phyloP scores from a whole-genome alignment of 306 rosid species.

The Cucurbita moschata region DNA sequence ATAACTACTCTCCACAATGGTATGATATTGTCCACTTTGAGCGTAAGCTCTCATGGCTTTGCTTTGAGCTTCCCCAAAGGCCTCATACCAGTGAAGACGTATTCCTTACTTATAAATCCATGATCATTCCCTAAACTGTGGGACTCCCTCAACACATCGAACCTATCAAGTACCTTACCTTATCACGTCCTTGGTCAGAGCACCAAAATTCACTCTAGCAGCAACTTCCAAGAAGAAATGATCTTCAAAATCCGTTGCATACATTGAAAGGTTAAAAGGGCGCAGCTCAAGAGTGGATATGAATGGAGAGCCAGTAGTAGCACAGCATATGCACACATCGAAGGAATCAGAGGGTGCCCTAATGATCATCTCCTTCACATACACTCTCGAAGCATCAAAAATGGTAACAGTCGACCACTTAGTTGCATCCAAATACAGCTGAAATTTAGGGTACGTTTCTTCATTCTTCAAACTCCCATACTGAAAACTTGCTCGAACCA shows the following conservation, averaged over 20 bases:
- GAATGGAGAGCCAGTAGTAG: constrained; percentile 83
- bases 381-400: constrained; percentile 53
- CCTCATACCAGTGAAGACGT: too few species aligned
- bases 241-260: constrained; percentile 83
- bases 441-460: constrained; percentile 85
- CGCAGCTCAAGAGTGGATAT: constrained; percentile 82
- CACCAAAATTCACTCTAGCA: constrained; percentile 92
- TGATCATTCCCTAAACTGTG: too few species aligned
- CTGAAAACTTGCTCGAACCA: constrained; percentile 73
- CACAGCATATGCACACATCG: constrained; percentile 80
- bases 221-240: constrained; percentile 70
- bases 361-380: constrained; percentile 71
- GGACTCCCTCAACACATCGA: too few species aligned
- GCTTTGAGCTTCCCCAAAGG: too few species aligned
- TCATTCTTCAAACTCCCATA: constrained; percentile 59
- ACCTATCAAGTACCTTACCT: constrained; percentile 25
- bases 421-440: constrained; percentile 73
- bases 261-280: constrained; percentile 85
- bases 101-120: too few species aligned
- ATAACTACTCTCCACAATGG: too few species aligned
- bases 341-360: constrained; percentile 64
- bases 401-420: constrained; percentile 81
- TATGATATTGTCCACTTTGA: too few species aligned
- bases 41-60: too few species aligned
- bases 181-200: constrained; percentile 45